Base-by-base conservation (phyloP, 2,329 filamentous ascomycete genomes). In the Fusarium sp. region DNA sequence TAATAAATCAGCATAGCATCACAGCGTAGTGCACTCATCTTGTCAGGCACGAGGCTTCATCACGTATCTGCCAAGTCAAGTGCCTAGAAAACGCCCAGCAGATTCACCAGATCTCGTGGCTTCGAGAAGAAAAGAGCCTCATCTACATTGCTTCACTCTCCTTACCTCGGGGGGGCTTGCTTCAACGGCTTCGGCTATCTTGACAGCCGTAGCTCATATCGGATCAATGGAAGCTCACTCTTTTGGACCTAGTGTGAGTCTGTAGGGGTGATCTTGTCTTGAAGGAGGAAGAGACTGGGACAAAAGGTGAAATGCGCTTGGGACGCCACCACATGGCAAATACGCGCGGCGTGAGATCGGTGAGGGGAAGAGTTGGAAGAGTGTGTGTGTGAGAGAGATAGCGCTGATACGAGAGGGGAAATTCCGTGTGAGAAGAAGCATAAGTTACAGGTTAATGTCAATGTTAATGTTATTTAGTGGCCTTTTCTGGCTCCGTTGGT, bases 241-340 rank as follows among this genome's bases (percentile, higher is more conserved):
- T 64, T 76, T 77, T 73, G 6, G 73, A 73, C 42, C 69, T 76
- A 76, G 74, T 46, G 56, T 58, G 37, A 38, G 42, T n/a, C 37
- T 63, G 41, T 56, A 48, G 31, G 37, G 55, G 31, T 45, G 44
- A 67, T 44, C 48, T 60, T 48, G 48, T 23, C 55, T 63, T 49
- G 37, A 63, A 58, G 49, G 25, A 44, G 48, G 31, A 48, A 23
- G 25, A 52, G 29, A 35, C 42, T 48, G 37, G 19, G 23, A 39
- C 23, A 21, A 39, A 54, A 54, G 33, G 19, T 54, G 23, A 60
- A 41, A 52, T 44, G 45, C 57, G 51, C 56, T 67, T 59, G 46
- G 52, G 23, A 70, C 75, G 75, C 76, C 76, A 77, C 76, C 76
- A 77, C 76, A 76, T 77, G 76, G 76, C 49, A 76, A 63, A 66